Evolutionary conservation across 2,329 filamentous ascomycete species (phyloP).

Genomic region (Neonectria sp.): DNA sequence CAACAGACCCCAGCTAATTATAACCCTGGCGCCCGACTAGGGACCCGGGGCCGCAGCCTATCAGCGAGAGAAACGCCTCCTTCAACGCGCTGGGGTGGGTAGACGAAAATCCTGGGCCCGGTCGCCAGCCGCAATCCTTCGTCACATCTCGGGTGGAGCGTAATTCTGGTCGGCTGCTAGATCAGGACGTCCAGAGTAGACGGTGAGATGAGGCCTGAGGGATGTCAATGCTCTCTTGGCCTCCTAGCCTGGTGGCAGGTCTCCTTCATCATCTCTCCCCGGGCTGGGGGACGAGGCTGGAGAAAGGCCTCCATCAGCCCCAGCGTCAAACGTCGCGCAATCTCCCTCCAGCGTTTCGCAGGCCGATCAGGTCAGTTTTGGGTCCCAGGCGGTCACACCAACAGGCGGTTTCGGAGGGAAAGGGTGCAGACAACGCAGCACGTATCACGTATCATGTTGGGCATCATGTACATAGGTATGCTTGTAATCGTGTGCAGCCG

Average conservation of each 20-base stretch:
- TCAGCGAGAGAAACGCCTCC: slow-evolving; percentile 3
- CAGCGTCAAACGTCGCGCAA: background rate
- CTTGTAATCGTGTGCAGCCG: slow-evolving; percentile 24
- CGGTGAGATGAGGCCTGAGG: background rate
- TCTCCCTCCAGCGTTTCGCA: slow-evolving; percentile 7
- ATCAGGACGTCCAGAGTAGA: background rate
- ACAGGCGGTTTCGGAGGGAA: slow-evolving; percentile 25
- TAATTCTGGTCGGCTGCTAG: slow-evolving; percentile 15
- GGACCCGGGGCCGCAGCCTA: slow-evolving; percentile 16
- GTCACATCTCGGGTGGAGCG: slow-evolving; percentile 23
- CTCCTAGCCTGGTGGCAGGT: background rate
- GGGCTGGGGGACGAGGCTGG: background rate
- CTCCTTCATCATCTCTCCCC: background rate
- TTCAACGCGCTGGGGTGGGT: slow-evolving; percentile 13
- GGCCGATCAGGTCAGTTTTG: slow-evolving; percentile 5
- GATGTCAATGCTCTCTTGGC: background rate
- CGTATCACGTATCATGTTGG: slow-evolving; percentile 7
- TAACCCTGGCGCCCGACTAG: slow-evolving; percentile 8
- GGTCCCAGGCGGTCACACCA: slow-evolving; percentile 20
- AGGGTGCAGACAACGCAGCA: slow-evolving; percentile 20
- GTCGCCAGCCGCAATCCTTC: slow-evolving; percentile 31
- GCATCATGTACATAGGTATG: background rate
- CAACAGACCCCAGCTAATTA: slow-evolving; percentile 28
- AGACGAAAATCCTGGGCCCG: slow-evolving; percentile 17
- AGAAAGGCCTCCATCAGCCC: background rate